Evolutionary conservation across 1,284 basidiomycete genomes (phyloP).

Genomic region (Stygiomarasmius scandens): DNA sequence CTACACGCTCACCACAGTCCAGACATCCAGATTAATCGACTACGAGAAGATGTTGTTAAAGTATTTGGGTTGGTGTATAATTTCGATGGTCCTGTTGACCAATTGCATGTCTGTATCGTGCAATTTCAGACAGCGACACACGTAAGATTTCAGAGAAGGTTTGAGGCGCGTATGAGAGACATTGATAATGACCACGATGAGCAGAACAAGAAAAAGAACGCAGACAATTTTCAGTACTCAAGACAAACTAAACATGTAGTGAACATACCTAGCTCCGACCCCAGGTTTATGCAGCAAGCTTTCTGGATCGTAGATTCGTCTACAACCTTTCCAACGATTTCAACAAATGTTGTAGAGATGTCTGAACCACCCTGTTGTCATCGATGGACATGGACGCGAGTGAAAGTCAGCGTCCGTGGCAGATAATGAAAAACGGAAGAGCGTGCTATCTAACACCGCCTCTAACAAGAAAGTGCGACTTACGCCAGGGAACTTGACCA

Average conservation of each 20-base stretch:
- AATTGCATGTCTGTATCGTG: slow-evolving; percentile 60
- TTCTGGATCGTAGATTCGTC: slow-evolving; percentile 67
- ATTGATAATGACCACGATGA: not conserved
- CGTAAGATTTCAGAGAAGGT: not conserved
- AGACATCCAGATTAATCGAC: not conserved
- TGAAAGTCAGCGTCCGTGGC: no score
- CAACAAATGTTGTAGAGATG: slow-evolving; percentile 51
- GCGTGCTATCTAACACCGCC: no score
- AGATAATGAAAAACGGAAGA: no score
- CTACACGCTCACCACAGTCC: not conserved
- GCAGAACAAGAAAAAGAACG: not conserved
- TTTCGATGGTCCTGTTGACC: slow-evolving; percentile 65
- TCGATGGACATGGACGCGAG: no score
- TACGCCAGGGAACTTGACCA: slow-evolving; percentile 54
- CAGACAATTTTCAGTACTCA: slow-evolving; percentile 7
- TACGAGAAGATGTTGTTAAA: slow-evolving; percentile 48
- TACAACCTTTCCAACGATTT: slow-evolving; percentile 74
- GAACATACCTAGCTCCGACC: slow-evolving; percentile 66
- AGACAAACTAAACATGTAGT: not conserved
- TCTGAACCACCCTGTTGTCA: not conserved
- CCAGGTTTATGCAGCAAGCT: slow-evolving; percentile 63
- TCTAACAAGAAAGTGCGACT: slow-evolving; percentile 26
- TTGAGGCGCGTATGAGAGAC: no score
- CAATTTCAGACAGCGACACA: no score
- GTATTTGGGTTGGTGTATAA: slow-evolving; percentile 67